A percentile compares a stretch with the other conserved stretches of the same genome.
Conservation (phyloP, 306 rosid genomes). For the Malus fusca region DNA sequence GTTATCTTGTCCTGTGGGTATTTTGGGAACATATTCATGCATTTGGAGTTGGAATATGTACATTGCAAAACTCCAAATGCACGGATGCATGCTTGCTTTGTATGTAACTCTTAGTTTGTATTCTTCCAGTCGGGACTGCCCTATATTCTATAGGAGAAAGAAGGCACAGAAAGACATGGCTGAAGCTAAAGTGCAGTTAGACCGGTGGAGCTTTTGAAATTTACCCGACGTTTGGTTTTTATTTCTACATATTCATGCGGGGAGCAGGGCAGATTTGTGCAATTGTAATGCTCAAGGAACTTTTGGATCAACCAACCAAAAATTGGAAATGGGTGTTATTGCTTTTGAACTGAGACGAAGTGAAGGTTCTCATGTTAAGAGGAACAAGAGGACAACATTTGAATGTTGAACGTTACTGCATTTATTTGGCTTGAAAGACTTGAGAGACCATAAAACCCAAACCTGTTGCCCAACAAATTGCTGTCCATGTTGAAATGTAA, state of each 20-base stretch:
- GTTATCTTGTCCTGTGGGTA: neutral
- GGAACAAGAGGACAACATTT: neutral
- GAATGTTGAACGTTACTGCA: neutral
- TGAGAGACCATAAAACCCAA: too few species aligned
- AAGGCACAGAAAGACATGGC: slow-evolving; percentile 98
- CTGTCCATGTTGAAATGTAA: too few species aligned
- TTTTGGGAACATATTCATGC: neutral
- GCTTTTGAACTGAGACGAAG: neutral
- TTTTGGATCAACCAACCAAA: neutral
- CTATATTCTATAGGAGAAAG: slow-evolving; percentile 87
- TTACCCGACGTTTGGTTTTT: slow-evolving; percentile 15
- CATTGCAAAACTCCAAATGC: neutral
- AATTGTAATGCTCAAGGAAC: neutral
- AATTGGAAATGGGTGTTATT: neutral
- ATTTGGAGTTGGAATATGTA: neutral
- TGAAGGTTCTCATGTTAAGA: neutral
- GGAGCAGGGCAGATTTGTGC: neutral
- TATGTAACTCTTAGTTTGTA: slow-evolving; percentile 9
- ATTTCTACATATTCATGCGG: neutral
- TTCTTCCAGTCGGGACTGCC: slow-evolving; percentile 86
- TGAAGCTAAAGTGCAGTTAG: slow-evolving; percentile 78
- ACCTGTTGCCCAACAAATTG: too few species aligned
- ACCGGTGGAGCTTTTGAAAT: slow-evolving; percentile 73
- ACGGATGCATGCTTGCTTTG: neutral
- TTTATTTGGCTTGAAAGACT: too few species aligned